These are phyloP conservation scores for Trametopsis cervina DNA, from an alignment of 768 basidiomycete genomes.

Conservation along the genomic window DNA sequence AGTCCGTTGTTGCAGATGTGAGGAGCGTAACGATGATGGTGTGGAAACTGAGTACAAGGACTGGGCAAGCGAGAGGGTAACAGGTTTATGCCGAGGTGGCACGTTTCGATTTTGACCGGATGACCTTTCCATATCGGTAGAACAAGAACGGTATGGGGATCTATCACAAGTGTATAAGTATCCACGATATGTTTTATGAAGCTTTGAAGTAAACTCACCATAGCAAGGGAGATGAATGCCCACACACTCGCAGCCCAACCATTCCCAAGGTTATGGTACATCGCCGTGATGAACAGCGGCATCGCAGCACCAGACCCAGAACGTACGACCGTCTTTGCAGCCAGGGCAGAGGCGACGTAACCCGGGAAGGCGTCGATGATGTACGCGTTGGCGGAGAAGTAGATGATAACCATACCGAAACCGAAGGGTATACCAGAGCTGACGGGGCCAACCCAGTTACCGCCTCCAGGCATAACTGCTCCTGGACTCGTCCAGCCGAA, in stretches of 20 bases:
- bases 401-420: slow-evolving; percentile 32
- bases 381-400: slow-evolving; percentile 34
- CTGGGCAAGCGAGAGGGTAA: neutral
- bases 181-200: neutral
- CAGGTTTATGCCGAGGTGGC: slow-evolving; percentile 14
- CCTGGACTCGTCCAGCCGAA: slow-evolving; percentile 37
- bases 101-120: slow-evolving; percentile 32
- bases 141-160: slow-evolving; percentile 31
- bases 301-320: slow-evolving; percentile 31
- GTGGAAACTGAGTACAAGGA: no score
- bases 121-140: slow-evolving; percentile 31
- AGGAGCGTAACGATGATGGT: no score
- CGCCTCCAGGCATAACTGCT: slow-evolving; percentile 26
- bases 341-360: slow-evolving; percentile 33
- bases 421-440: slow-evolving; percentile 32
- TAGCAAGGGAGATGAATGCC: slow-evolving; percentile 29
- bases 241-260: slow-evolving; percentile 32
- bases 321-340: slow-evolving; percentile 32
- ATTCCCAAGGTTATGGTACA: slow-evolving; percentile 34
- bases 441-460: slow-evolving; percentile 31
- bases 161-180: neutral
- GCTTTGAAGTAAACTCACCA: slow-evolving; percentile 18
- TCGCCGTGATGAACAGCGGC: slow-evolving; percentile 31
- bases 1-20: no score
- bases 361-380: slow-evolving; percentile 34